Evolutionary conservation across 2,329 filamentous ascomycete species (phyloP), one percentile per base, ranked within the genome.

Genomic region (Magnaporthales sp.): DNA sequence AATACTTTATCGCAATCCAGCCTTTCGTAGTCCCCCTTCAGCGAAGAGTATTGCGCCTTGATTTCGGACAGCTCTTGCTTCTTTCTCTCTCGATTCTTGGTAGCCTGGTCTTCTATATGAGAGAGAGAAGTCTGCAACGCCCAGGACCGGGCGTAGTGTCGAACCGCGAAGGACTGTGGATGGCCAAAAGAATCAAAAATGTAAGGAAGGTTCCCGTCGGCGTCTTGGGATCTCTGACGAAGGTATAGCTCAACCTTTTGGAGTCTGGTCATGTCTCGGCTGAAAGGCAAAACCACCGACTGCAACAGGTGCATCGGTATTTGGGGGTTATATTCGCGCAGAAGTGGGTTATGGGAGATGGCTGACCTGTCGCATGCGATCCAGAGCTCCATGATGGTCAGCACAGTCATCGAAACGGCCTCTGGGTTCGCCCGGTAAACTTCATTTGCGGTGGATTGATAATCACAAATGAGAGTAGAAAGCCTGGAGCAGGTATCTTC

Each of bases 311-410:
- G 60, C 0, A 66, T 13, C 0, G 78, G 77, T 0, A 89, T 72
- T 4, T 79, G 80, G 0, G 81, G 77, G 8, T 78, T 71, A 68
- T 85, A 89, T 0, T 84, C 72, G 0, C 6, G 8, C 0, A 89
- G 70, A 4, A 85, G 68, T 0, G 78, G 75, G 22, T 78, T 75
- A 0, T 74, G 67, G 1, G 66, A 15, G 1, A 77, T 74, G 0
- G 81, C 80, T 1, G 77, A 75, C 64, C 76, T 81, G 68, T 90
- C 86, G 32, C 82, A 80, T 0, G 82, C 83, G 8, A 85, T 72
- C 87, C 87, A 90, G 0, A 89, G 72, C 66, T 89, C 85, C 2
- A 86, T 69, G 0, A 84, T 70, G 0, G 81, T 84, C 0, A 90
- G 77, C 3, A 86, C 67, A 82, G 88, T 87, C 5, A 81, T 68